Evolutionary conservation across 139 green algal genomes (phyloP), one percentile per base, ranked within the genome.

Genomic region (Coccomyxa sp.): DNA sequence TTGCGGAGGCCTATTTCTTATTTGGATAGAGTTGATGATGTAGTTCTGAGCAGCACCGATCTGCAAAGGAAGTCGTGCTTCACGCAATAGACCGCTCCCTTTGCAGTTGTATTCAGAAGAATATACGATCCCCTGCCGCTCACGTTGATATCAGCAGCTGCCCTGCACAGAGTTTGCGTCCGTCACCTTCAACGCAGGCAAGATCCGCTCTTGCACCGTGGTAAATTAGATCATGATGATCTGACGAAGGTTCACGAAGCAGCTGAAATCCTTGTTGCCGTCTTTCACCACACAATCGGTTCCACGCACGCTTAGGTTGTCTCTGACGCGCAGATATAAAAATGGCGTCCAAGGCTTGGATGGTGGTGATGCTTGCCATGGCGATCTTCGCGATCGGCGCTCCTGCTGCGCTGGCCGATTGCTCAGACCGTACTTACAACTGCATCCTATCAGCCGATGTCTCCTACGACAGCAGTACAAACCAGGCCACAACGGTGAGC

Each of bases 321-420:
- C 63, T 71, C 63, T 71, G 63, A 71, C 63, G 63, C 63, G 63
- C 63, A 71, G 63, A 9, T 71, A 15, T 71, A 71, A 71, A n/a
- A 11, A 71, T 71, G 63, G 63, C 63, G 63, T 71, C 63, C 63
- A 71, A 25, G 18, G 18, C 9, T 25, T 28, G 18, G 21, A 71
- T 71, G 63, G 18, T 9, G 63, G 4, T 71, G 63, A 71, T 71
- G 63, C 63, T 71, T 71, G 63, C 63, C 63, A 25, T 11, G 63
- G 18, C 21, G 63, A 71, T 71, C 63, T 71, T 71, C 63, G 63
- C 63, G 21, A 15, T 71, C 63, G 63, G 63, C 21, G 63, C 63
- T 71, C 63, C 63, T 71, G 63, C 63, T 71, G 63, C 63, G 63
- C 63, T 71, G 63, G 63, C 63, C 63, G 63, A 71, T 71, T 71